phyloP scores from a whole-genome alignment of 1,284 basidiomycete genomes.

The Trametes pubescens region DNA sequence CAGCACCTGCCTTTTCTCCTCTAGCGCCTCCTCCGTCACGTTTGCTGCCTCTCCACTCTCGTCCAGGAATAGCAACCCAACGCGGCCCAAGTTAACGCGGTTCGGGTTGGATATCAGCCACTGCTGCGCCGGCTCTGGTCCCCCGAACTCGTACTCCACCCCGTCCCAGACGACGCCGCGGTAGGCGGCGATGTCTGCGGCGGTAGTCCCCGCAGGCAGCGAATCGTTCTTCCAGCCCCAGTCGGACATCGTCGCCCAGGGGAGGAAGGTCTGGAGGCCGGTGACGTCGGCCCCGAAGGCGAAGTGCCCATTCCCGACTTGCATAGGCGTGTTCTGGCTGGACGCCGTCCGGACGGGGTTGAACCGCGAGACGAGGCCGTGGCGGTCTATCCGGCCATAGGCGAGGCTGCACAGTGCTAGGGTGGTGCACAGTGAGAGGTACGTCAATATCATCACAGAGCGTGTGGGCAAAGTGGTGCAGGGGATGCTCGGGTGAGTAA shows the following conservation, averaged over 20 bases:
- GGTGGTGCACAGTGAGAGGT: neutral
- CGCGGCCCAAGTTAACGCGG: constrained; percentile 60
- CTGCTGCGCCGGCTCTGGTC: constrained; percentile 54
- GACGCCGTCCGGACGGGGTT: constrained; percentile 61
- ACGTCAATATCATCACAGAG: neutral
- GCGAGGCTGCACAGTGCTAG: neutral
- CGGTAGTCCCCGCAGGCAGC: constrained; percentile 52
- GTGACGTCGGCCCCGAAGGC: constrained; percentile 68
- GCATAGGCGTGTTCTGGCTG: constrained; percentile 58
- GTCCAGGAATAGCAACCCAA: constrained; percentile 55
- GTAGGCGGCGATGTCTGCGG: constrained; percentile 56
- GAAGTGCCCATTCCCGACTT: constrained; percentile 69
- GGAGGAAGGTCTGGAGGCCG: constrained; percentile 63
- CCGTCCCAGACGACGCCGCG: constrained; percentile 58
- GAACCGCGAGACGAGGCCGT: constrained; percentile 56
- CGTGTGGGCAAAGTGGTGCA: neutral
- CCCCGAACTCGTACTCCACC: constrained; percentile 63
- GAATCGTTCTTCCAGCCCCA: constrained; percentile 73
- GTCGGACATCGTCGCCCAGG: constrained; percentile 63
- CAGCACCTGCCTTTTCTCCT: constrained; percentile 49
- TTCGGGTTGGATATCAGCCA: constrained; percentile 69
- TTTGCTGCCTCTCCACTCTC: constrained; percentile 41
- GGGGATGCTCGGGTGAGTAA: neutral
- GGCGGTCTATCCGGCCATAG: constrained; percentile 36
- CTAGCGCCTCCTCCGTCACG: constrained; percentile 51